These are phyloP conservation scores for Phaeosphaeria sp. DNA, from an alignment of 2,329 filamentous ascomycete genomes.

Conservation along the genomic window DNA sequence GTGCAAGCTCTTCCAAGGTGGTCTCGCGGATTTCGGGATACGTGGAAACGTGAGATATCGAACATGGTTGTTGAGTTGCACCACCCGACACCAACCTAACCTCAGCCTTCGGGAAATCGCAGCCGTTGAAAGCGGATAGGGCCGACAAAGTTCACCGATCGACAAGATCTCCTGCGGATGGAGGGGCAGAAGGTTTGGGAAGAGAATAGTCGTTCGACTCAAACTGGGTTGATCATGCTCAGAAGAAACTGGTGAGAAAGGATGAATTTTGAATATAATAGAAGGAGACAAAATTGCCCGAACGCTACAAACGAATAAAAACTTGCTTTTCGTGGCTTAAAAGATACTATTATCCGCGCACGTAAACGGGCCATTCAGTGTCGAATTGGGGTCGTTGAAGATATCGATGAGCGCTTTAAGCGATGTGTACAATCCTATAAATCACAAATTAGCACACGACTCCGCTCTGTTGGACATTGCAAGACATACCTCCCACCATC, in stretches of 20 bases:
- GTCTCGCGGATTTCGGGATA: too few relatives aligned
- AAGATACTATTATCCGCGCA: conserved; percentile 40
- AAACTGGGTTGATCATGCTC: too few relatives aligned
- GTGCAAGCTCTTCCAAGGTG: too few relatives aligned
- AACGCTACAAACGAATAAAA: not conserved
- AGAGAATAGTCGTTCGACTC: too few relatives aligned
- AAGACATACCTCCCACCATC: conserved; percentile 3
- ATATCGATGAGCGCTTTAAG: conserved; percentile 37
- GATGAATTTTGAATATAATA: not conserved
- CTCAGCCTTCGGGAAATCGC: too few relatives aligned
- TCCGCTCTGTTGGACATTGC: not conserved
- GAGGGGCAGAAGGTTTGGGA: too few relatives aligned
- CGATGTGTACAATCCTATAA: conserved; percentile 29
- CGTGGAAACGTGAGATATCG: too few relatives aligned
- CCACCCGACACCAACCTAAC: too few relatives aligned
- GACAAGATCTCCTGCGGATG: too few relatives aligned
- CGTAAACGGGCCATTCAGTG: conserved; percentile 36
- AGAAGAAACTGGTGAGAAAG: not conserved
- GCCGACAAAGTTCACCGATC: too few relatives aligned
- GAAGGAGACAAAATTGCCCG: not conserved
- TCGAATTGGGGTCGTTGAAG: conserved; percentile 32
- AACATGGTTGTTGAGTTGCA: too few relatives aligned
- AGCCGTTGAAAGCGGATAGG: too few relatives aligned
- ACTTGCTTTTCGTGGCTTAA: conserved; percentile 11
- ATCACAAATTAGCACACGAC: not conserved